Conservation (phyloP, 176 grass and related monocot species). For the Oryza glaberrima region DNA sequence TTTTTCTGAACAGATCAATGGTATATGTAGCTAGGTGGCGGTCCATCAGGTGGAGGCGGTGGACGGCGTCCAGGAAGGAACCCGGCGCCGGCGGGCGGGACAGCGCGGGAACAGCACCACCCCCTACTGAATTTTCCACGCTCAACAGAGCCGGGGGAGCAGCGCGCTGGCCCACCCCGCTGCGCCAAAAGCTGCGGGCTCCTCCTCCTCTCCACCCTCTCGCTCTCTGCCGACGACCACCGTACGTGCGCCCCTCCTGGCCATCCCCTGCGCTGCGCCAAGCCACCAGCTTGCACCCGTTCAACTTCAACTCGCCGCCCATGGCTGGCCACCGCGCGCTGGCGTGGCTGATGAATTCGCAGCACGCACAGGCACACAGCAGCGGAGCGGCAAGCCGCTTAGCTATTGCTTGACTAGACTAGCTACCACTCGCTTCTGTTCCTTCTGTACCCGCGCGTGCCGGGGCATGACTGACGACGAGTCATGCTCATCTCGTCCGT, state of each 20-base stretch:
- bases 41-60: slow-evolving; percentile 20
- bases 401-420: too few relatives aligned
- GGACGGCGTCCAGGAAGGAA: slow-evolving; percentile 9
- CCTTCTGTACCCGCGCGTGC: neutral
- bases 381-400: too few relatives aligned
- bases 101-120: neutral
- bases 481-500: neutral
- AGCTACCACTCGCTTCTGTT: neutral
- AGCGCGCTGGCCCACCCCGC: neutral
- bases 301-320: too few relatives aligned
- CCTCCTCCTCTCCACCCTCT: neutral
- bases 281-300: too few relatives aligned
- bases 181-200: slow-evolving; percentile 38
- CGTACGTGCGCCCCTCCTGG: slow-evolving; percentile 7
- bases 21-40: neutral
- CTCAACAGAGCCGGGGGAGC: slow-evolving; percentile 1
- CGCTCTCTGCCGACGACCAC: slow-evolving; percentile 56
- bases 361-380: too few relatives aligned
- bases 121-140: slow-evolving; percentile 31
- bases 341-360: neutral
- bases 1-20: too few relatives aligned
- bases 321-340: too few relatives aligned
- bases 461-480: too few relatives aligned
- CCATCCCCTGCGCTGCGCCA: neutral
- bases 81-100: neutral